Conservation (phyloP, 208 protist species). For the Jaenimonas drosophilae region DNA sequence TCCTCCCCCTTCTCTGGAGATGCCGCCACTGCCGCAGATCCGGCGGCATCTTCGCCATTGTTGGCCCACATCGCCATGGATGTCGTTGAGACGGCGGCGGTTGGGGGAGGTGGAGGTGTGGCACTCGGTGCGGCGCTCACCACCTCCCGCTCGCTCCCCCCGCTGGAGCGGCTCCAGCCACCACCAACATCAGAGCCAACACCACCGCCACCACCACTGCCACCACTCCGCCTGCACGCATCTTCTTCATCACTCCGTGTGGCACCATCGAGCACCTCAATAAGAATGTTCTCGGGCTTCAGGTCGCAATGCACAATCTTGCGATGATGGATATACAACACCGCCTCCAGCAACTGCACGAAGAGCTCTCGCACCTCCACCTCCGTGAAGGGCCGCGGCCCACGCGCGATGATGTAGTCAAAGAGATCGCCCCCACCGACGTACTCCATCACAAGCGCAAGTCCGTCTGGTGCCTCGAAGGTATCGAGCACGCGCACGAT, state of each 20-base stretch:
- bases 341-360: constrained; percentile 50
- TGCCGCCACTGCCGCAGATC: too few species aligned
- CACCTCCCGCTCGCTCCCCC: neutral
- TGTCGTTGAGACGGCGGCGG: neutral
- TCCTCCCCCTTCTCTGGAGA: too few species aligned
- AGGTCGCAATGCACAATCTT: constrained; percentile 65
- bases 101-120: neutral
- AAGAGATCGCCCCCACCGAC: constrained; percentile 64
- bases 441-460: constrained; percentile 79
- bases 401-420: constrained; percentile 61
- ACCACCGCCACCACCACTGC: too few species aligned
- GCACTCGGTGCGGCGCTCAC: neutral
- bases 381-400: constrained; percentile 46
- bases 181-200: too few species aligned
- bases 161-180: neutral
- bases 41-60: too few species aligned
- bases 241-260: too few species aligned
- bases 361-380: constrained; percentile 47
- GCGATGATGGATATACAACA: constrained; percentile 48
- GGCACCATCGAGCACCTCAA: constrained; percentile 5
- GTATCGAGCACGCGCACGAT: constrained; percentile 54
- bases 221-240: too few species aligned
- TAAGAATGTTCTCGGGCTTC: constrained; percentile 72
- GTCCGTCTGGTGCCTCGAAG: constrained; percentile 22
- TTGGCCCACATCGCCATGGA: too few species aligned